Evolutionary conservation across 73 alveolate species (phyloP).

Genomic region (Paramecium sexaurelia): DNA sequence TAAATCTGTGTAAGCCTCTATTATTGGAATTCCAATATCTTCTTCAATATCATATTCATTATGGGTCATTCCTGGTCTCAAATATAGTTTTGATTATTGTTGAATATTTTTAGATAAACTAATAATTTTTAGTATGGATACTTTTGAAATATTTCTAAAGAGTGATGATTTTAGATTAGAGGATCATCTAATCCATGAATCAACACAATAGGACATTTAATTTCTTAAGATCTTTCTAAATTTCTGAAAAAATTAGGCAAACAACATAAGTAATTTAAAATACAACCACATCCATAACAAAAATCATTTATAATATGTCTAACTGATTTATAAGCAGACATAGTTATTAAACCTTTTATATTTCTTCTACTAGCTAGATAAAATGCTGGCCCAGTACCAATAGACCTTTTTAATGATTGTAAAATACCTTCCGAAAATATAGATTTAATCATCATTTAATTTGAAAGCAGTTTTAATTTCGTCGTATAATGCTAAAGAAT

Average conservation of each 20-base stretch:
- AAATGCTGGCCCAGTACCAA: conserved; percentile 40
- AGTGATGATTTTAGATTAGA: neutral
- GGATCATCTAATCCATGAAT: conserved; percentile 30
- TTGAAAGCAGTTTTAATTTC: neutral
- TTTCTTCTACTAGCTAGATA: neutral
- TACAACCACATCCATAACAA: neutral
- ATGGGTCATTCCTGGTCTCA: conserved; percentile 27
- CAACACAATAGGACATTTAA: neutral
- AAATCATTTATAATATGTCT: neutral
- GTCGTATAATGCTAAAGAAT: conserved; percentile 10
- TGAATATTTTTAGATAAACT: neutral
- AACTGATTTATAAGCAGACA: conserved; percentile 49
- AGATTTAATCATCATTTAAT: neutral
- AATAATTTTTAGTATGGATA: neutral
- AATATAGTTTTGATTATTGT: neutral
- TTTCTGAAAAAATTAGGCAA: neutral
- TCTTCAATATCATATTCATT: conserved; percentile 1
- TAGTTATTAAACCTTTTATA: conserved; percentile 1
- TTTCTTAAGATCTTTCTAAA: neutral
- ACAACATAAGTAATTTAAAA: neutral
- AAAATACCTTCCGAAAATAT: conserved; percentile 27
- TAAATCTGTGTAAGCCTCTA: neutral
- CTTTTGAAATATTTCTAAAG: neutral
- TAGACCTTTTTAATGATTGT: neutral
- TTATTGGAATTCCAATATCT: neutral